phyloP scores from a whole-genome alignment of 148 eudicot species.

The Chenopodium suecicum region DNA sequence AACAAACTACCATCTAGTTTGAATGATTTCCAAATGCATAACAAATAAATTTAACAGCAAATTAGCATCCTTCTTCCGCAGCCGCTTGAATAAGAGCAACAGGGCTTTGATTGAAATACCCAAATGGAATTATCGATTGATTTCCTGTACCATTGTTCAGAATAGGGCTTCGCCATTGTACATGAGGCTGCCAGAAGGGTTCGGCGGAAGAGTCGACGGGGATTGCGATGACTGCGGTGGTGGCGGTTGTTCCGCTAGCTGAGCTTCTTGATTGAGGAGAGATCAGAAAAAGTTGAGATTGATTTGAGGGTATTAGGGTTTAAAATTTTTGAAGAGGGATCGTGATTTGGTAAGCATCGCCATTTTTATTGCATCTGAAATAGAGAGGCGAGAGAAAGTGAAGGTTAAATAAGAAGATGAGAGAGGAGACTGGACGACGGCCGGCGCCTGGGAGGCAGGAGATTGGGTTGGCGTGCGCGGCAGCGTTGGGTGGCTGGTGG shows the following conservation, averaged over 20 bases:
- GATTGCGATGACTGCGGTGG: constrained; percentile 13
- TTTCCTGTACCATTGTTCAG: constrained; percentile 14
- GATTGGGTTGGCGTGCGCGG: too few species aligned
- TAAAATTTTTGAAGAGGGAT: constrained; percentile 39
- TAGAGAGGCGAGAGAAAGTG: neutral
- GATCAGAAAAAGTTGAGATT: constrained; percentile 52
- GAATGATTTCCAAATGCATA: too few species aligned
- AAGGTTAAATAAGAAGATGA: too few species aligned
- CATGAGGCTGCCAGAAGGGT: constrained; percentile 49
- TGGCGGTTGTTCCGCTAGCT: constrained; percentile 45
- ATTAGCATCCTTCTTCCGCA: constrained; percentile 36
- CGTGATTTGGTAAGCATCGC: constrained; percentile 45
- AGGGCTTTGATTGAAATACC: constrained; percentile 17
- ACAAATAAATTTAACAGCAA: constrained; percentile 47
- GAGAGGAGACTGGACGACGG: too few species aligned
- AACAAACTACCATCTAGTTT: too few species aligned
- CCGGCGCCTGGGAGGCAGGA: too few species aligned
- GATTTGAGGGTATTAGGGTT: constrained; percentile 39
- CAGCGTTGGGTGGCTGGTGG: too few species aligned
- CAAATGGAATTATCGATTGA: constrained; percentile 27
- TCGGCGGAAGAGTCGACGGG: constrained; percentile 39
- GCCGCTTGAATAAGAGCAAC: constrained; percentile 19
- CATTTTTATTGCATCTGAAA: constrained; percentile 48
- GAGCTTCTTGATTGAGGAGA: constrained; percentile 61
- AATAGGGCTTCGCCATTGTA: constrained; percentile 63